A percentile compares a stretch with the other conserved stretches of the same genome.
Evolutionary conservation across 495 filamentous ascomycete species (phyloP).

Genomic region (Pyronema omphalodes): DNA sequence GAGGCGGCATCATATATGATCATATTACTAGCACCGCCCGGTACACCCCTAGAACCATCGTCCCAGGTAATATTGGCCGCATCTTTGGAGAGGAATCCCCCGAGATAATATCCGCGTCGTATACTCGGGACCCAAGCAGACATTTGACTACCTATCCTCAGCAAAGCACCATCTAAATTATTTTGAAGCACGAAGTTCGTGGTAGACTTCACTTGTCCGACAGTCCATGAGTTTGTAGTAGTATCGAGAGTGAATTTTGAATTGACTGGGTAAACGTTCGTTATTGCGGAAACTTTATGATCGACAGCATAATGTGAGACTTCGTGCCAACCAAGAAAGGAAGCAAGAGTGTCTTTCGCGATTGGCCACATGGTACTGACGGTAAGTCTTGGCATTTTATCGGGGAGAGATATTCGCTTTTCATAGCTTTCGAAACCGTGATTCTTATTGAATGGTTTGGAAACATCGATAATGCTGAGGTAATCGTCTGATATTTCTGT

Average conservation of each 20-base stretch:
- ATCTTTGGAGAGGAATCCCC: neutral
- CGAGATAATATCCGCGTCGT: slow-evolving; percentile 3
- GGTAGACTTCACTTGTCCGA: neutral
- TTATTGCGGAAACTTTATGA: neutral
- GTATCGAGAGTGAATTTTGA: neutral
- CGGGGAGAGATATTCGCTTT: neutral
- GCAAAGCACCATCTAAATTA: neutral
- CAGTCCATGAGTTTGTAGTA: neutral
- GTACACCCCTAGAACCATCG: neutral
- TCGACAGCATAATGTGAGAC: neutral
- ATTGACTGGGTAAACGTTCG: neutral
- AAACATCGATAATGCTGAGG: neutral
- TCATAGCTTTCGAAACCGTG: neutral
- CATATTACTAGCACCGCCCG: neutral
- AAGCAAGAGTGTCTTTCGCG: neutral
- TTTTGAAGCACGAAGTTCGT: neutral
- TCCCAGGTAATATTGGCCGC: neutral
- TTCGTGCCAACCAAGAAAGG: neutral
- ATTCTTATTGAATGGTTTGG: neutral
- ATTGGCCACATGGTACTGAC: neutral
- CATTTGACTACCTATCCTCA: neutral
- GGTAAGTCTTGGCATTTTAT: neutral
- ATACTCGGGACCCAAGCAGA: slow-evolving; percentile 3
- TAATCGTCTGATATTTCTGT: neutral
- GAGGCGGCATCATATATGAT: neutral